Evolutionary conservation across 2,329 filamentous ascomycete species (phyloP), one percentile per base, ranked within the genome.

Genomic region (Aspergillus felis): DNA sequence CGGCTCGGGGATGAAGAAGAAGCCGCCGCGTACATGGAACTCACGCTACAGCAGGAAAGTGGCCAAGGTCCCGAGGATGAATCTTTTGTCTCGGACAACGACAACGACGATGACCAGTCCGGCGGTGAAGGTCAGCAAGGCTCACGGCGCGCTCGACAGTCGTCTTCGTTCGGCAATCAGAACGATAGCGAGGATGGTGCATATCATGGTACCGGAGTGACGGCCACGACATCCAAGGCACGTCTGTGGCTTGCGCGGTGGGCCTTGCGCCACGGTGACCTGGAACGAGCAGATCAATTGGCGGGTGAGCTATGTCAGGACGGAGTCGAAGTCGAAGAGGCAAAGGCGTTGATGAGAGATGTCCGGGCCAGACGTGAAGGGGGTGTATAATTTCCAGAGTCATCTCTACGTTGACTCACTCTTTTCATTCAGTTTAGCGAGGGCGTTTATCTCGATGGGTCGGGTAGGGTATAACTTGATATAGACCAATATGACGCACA

Each of bases 281-380:
- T 90, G 66, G 80, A 82, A 32, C 84, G 89, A 22, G 91, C 91
- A 3, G 89, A 89, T 75, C 85, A 91, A 61, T 78, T 97, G 46
- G 92, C 92, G 0, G 91, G 88, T 60, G 94, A 99, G 75, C 79
- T 99, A 49, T 97, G 92, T 71, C 91, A 97, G 74, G 94, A 99
- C 74, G 94, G 94, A 0, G 87, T 95, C 27, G 94, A 97, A 74
- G 91, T 97, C 2, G 94, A 99, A 72, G 94, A 99, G 74, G 94
- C 94, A 28, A 97, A 97, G 77, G 91, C 92, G 3, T 78, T 97
- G 65, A 89, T 96, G 60, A 84, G 91, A 60, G 93, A 97, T 73
- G 87, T 96, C 12, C 83, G 92, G 64, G 89, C 89, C 4, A 84
- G 90, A 63, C 82, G 92, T 74, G 89, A 91, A 29, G 72, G 62